Percentiles rank a stretch among this genome's conserved stretches.
Evolutionary conservation across 208 protist genomes (phyloP).

Genomic region (Borovskyia barvae): DNA sequence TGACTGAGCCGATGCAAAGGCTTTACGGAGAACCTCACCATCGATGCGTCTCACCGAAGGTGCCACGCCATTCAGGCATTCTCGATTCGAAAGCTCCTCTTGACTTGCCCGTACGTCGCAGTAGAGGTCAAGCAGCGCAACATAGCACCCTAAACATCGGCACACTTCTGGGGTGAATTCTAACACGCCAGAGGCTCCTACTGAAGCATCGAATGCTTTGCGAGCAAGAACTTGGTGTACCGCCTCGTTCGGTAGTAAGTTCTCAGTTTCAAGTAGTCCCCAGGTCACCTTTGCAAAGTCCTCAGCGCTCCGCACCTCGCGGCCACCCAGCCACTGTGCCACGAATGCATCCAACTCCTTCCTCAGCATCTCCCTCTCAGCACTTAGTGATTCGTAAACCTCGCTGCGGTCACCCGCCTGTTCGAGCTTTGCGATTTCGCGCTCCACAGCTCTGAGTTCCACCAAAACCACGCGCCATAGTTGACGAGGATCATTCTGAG

Average conservation of each 20-base stretch:
- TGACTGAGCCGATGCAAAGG: slow-evolving; percentile 1
- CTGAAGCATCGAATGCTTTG: slow-evolving; percentile 24
- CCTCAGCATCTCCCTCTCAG: slow-evolving; percentile 21
- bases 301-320: slow-evolving; percentile 9
- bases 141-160: slow-evolving; percentile 26
- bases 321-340: slow-evolving; percentile 16
- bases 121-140: slow-evolving; percentile 34
- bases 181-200: slow-evolving; percentile 11
- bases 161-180: slow-evolving; percentile 13
- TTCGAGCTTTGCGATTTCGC: slow-evolving; percentile 22
- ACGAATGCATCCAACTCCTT: slow-evolving; percentile 26
- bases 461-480: slow-evolving; percentile 12
- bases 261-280: slow-evolving; percentile 19
- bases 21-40: too few relatives aligned
- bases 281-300: slow-evolving; percentile 25
- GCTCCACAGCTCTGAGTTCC: slow-evolving; percentile 20
- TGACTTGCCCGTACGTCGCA: too few relatives aligned
- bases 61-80: too few relatives aligned
- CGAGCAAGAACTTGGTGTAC: slow-evolving; percentile 33
- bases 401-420: slow-evolving; percentile 3
- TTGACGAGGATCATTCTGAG: slow-evolving; percentile 7
- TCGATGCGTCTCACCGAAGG: too few relatives aligned
- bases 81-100: too few relatives aligned
- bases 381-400: slow-evolving; percentile 6
- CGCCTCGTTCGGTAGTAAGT: slow-evolving; percentile 26